Base-by-base conservation (phyloP, 352 stramenopile species). In the Globisporangium echinulatum region DNA sequence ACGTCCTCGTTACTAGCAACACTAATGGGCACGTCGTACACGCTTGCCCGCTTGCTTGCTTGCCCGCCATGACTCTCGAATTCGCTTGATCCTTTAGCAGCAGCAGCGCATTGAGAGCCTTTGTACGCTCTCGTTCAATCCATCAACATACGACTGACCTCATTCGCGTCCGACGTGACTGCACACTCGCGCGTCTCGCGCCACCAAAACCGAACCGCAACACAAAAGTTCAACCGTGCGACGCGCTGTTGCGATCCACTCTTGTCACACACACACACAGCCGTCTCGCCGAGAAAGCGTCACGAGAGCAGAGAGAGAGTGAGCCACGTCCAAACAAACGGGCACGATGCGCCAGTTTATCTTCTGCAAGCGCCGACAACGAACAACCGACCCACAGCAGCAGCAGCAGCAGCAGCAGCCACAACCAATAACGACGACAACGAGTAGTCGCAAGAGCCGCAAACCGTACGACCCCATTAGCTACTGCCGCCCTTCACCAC, bases 321-420 rank as follows among this genome's bases (percentile, higher is more conserved):
- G 25, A 33, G 25, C 25, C 25, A 33, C 25, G 25, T 33, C 25
- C 25, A 33, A 33, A 33, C 25, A 33, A 33, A 33, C 2, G 25
- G 25, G n/a, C 9, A 57, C 37, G 15, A 62, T 66, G 54, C 49
- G 47, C 49, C 61, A 66, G 52, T 65, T 65, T 37, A 47, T 65
- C 46, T 57, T 52, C 48, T 50, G 49, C 49, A 59, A 36, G 15
- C 50, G 33, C 46, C 44, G 19, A 59, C 43, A 51, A 43, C 19
- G n/a, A 46, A 46, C 25, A 57, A 10, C 19, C 52, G 17, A 46
- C 42, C 39, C 49, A 46, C 15, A 40, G 33, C 40, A 48, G 33
- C 40, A 48, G 49, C 15, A 40, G 33, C 40, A 48, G 33, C 40
- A 48, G 49, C 13, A 49, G 13, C 17, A 52, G 15, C 25, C 25